A percentile compares a stretch with the other conserved stretches of the same genome.
phyloP scores from a whole-genome alignment of 371 early-diverging fungal species.

The Zopfochytrium polystomum region DNA sequence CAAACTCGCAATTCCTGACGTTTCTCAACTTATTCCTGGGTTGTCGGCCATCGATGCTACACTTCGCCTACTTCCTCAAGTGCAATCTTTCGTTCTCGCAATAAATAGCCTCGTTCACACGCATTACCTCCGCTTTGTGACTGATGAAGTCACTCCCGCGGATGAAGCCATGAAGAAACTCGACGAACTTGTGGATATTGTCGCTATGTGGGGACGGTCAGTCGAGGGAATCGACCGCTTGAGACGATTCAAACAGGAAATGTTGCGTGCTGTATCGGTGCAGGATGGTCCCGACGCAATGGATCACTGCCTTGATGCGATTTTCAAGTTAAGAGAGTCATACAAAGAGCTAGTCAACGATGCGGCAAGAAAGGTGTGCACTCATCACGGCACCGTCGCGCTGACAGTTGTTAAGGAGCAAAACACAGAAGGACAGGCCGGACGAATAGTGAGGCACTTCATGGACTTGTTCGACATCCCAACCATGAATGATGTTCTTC shows the following conservation, averaged over 20 bases:
- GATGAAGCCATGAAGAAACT: conserved; percentile 4
- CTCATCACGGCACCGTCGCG: too few relatives aligned
- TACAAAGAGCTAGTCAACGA: not conserved
- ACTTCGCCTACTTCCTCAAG: conserved; percentile 33
- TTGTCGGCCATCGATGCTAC: conserved; percentile 25
- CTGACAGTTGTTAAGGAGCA: too few relatives aligned
- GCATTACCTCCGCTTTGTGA: conserved; percentile 12
- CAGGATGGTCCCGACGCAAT: too few relatives aligned
- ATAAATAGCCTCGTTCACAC: conserved; percentile 25
- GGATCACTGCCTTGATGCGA: not conserved
- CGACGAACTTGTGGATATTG: conserved; percentile 9
- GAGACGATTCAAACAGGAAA: not conserved
- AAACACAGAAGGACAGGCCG: too few relatives aligned
- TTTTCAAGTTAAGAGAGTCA: not conserved
- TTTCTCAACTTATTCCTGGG: conserved; percentile 18
- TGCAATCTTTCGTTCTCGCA: conserved; percentile 28
- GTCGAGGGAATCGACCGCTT: conserved; percentile 9
- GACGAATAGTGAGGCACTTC: conserved; percentile 30
- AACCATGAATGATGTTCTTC: conserved; percentile 10
- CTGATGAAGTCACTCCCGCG: conserved; percentile 1
- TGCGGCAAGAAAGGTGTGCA: too few relatives aligned
- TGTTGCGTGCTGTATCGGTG: not conserved
- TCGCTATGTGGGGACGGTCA: conserved; percentile 22
- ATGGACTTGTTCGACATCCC: conserved; percentile 36
- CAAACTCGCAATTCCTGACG: conserved; percentile 30